Evolutionary conservation across 2,329 filamentous ascomycete genomes (phyloP).

Genomic region (Cadophora sp.): DNA sequence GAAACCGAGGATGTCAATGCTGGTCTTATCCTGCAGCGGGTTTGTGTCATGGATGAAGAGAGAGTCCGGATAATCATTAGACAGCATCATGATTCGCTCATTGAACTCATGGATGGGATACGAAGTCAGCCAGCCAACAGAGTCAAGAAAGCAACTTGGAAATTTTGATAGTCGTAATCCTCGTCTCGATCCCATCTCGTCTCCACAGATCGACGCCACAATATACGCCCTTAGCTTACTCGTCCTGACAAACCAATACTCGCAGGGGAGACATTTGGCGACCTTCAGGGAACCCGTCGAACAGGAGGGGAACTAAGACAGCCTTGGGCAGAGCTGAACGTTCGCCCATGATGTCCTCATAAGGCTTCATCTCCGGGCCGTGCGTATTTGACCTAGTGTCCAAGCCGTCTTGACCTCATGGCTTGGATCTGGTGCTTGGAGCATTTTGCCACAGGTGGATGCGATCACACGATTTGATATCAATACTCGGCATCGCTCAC

Average conservation of each 20-base stretch:
- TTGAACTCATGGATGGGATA: not conserved
- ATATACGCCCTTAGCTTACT: conserved; percentile 2
- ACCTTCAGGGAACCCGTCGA: not conserved
- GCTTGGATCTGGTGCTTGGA: conserved; percentile 9
- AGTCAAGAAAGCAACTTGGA: not conserved
- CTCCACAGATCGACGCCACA: conserved; percentile 5
- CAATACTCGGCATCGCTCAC: conserved; percentile 14
- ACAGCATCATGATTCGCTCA: conserved; percentile 3
- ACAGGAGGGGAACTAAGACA: not conserved
- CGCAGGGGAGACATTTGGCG: not conserved
- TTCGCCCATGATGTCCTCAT: not conserved
- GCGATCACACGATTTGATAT: conserved; percentile 6
- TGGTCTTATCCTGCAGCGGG: not conserved
- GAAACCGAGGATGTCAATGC: conserved; percentile 2
- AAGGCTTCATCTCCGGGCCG: conserved; percentile 17
- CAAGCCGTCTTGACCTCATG: not conserved
- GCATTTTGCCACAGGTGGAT: not conserved
- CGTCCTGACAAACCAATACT: conserved; percentile 7
- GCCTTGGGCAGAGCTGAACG: not conserved
- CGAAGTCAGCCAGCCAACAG: not conserved
- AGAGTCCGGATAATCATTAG: not conserved
- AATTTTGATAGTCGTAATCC: not conserved
- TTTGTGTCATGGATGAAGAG: conserved; percentile 9
- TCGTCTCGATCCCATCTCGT: not conserved
- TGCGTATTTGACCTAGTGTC: not conserved